Evolutionary conservation across 164 flowering plant species (phyloP).

Genomic region (Sedum album): DNA sequence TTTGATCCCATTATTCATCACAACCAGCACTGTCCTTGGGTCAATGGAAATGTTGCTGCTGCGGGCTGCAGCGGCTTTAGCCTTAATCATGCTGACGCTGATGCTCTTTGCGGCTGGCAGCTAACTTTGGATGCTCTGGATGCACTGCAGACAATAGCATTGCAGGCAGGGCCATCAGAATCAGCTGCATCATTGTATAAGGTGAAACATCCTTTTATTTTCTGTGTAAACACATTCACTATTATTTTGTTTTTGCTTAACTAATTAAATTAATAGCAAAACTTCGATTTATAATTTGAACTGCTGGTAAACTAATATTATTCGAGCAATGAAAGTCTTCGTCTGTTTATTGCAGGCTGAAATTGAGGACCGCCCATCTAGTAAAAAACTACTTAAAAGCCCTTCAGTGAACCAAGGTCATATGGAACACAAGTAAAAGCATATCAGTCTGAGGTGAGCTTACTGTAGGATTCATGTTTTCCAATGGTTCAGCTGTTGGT

Average conservation of each 20-base stretch:
- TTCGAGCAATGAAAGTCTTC: background rate
- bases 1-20: constrained; percentile 93
- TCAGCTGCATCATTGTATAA: constrained; percentile 91
- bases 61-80: constrained; percentile 57
- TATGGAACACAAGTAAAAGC: constrained; percentile 23
- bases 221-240: background rate
- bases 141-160: constrained; percentile 54
- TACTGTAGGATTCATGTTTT: background rate
- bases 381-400: constrained; percentile 30
- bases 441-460: background rate
- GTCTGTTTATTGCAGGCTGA: constrained; percentile 34
- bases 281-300: background rate
- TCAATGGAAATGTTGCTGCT: constrained; percentile 98
- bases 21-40: constrained; percentile 91
- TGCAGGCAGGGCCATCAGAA: constrained; percentile 46
- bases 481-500: background rate
- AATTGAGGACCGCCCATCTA: constrained; percentile 36
- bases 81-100: constrained; percentile 36
- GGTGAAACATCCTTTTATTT: constrained; percentile 30
- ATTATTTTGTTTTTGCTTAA: background rate
- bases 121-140: constrained; percentile 90
- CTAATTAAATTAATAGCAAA: background rate
- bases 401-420: constrained; percentile 45
- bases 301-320: background rate
- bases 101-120: constrained; percentile 92